Evolutionary conservation across 441 rosid genomes (phyloP).

Genomic region (Adansonia grandidieri): DNA sequence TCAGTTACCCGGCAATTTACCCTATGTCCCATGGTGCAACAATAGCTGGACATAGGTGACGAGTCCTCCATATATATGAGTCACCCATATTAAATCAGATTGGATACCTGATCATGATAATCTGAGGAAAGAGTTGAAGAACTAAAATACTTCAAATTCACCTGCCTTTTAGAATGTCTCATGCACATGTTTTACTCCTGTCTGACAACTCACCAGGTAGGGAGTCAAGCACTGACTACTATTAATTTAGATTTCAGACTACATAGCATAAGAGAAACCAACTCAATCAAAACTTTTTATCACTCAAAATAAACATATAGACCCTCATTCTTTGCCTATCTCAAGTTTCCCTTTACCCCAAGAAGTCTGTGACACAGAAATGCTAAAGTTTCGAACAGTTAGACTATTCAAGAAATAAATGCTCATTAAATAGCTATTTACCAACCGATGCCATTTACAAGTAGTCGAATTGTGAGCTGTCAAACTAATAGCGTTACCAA

Average conservation of each 20-base stretch:
- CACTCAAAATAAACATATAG: not conserved
- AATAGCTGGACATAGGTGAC: not conserved
- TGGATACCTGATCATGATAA: not conserved
- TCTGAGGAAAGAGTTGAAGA: not conserved
- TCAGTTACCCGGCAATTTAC: not conserved
- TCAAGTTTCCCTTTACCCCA: not conserved
- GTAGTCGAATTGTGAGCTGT: not conserved
- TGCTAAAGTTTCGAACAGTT: not conserved
- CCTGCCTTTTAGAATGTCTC: not conserved
- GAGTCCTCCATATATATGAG: not conserved
- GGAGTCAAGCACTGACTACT: not conserved
- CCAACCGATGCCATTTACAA: not conserved
- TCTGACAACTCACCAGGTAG: not conserved
- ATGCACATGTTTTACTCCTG: not conserved
- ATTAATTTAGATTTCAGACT: not conserved
- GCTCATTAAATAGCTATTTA: not conserved
- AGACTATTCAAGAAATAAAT: not conserved
- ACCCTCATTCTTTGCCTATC: not conserved
- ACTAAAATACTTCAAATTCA: not conserved
- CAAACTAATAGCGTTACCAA: constrained; percentile 9
- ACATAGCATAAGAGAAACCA: not conserved
- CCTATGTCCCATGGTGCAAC: not conserved
- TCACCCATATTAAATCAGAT: not conserved
- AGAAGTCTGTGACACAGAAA: not conserved
- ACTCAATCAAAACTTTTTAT: constrained; percentile 3